Percentiles rank a stretch among this genome's conserved stretches.
Evolutionary conservation across 2,329 filamentous ascomycete genomes (phyloP).

Genomic region (Claviceps arundinis): DNA sequence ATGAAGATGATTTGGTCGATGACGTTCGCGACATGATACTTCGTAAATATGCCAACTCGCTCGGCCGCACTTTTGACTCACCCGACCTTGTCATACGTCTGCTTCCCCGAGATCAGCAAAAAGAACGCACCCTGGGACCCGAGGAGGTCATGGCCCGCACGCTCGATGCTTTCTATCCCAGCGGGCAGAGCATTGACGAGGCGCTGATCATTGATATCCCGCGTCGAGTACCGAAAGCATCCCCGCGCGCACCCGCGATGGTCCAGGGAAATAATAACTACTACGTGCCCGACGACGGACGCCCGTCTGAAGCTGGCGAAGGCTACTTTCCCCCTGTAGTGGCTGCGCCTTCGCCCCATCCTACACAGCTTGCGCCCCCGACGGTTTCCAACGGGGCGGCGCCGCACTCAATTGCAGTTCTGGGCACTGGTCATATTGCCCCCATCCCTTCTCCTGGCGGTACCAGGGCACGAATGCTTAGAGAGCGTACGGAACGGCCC

Average conservation of each 20-base stretch:
- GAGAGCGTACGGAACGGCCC: constrained; percentile 45
- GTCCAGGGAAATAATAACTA: constrained; percentile 31
- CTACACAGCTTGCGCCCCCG: constrained; percentile 24
- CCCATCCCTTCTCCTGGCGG: constrained; percentile 73
- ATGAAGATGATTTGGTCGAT: constrained; percentile 84
- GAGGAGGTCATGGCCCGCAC: constrained; percentile 73
- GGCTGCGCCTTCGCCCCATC: constrained; percentile 26
- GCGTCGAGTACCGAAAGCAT: constrained; percentile 65
- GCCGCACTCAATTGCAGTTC: constrained; percentile 60
- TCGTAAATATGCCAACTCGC: constrained; percentile 84
- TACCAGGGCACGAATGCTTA: constrained; percentile 39
- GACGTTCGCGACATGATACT: constrained; percentile 88
- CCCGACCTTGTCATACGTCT: constrained; percentile 80
- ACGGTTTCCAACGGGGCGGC: constrained; percentile 21
- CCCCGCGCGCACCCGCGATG: constrained; percentile 45
- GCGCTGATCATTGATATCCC: constrained; percentile 85
- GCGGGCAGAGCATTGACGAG: constrained; percentile 77
- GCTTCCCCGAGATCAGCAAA: constrained; percentile 50
- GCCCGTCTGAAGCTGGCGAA: constrained; percentile 53
- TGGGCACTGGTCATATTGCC: constrained; percentile 69
- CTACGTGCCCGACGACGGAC: constrained; percentile 47
- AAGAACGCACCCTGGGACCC: constrained; percentile 62
- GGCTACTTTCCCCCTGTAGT: constrained; percentile 73
- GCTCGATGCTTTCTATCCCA: constrained; percentile 72
- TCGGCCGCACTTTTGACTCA: constrained; percentile 78